These are phyloP conservation scores for Sordariomycetes sp. DNA, from an alignment of 2,329 filamentous ascomycete species.

Conservation along the genomic window DNA sequence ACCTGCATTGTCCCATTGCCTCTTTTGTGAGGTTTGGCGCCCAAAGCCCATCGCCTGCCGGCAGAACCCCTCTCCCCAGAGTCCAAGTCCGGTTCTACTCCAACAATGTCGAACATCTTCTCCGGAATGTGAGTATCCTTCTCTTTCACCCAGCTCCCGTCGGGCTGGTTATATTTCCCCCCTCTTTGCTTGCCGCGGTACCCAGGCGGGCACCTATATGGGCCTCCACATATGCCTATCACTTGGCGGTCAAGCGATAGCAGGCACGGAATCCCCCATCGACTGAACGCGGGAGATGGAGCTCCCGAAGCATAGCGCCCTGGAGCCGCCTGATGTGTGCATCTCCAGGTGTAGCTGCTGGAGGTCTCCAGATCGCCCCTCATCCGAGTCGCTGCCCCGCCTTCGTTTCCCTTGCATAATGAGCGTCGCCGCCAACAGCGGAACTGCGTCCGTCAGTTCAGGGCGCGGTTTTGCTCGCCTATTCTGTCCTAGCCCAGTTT, in stretches of 20 bases:
- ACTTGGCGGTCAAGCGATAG: neutral
- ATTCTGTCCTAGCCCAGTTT: neutral
- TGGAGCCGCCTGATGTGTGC: neutral
- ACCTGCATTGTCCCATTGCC: constrained; percentile 1
- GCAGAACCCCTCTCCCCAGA: neutral
- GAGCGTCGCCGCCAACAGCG: neutral
- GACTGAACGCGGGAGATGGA: neutral
- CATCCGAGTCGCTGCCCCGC: neutral
- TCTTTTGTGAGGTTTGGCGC: constrained; percentile 5
- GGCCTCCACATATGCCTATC: neutral
- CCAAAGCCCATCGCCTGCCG: constrained; percentile 1
- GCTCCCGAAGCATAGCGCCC: neutral
- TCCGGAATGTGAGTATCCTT: constrained; percentile 43
- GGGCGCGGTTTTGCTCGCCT: neutral
- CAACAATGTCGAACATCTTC: constrained; percentile 44
- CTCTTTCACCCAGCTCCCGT: constrained; percentile 4
- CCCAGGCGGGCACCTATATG: neutral
- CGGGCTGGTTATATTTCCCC: neutral
- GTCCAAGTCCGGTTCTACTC: neutral
- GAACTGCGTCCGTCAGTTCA: neutral
- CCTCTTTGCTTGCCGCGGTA: neutral
- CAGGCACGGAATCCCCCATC: neutral
- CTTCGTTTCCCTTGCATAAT: neutral
- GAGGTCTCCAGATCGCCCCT: neutral
- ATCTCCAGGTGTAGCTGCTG: neutral